Evolutionary conservation across 176 grass and related monocot species (phyloP).

Genomic region (Raddia guianensis): DNA sequence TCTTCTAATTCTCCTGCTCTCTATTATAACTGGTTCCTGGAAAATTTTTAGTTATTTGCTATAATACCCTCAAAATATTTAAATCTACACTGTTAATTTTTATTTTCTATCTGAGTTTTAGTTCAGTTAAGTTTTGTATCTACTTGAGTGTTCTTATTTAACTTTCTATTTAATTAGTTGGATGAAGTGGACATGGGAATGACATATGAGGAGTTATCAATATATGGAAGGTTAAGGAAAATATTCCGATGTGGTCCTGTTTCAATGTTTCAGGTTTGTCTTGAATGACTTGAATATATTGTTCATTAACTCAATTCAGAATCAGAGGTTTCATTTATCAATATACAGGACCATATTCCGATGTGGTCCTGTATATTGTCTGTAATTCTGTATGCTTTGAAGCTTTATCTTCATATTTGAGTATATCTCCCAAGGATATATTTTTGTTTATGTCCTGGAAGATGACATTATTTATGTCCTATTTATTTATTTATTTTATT

Average conservation of each 20-base stretch:
- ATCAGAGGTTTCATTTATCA: neutral
- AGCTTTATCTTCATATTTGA: slow-evolving; percentile 24
- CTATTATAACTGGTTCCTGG: neutral
- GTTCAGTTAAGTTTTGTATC: neutral
- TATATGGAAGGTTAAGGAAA: slow-evolving; percentile 94
- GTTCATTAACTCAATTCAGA: neutral
- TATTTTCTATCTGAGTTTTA: neutral
- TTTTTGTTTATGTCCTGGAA: slow-evolving; percentile 3
- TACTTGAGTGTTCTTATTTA: slow-evolving; percentile 26
- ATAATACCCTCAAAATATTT: neutral
- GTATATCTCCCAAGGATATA: neutral
- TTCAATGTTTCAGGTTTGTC: slow-evolving; percentile 88
- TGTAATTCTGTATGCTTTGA: neutral
- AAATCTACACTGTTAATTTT: neutral
- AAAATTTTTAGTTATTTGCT: neutral
- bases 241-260: slow-evolving; percentile 97
- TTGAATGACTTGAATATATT: slow-evolving; percentile 25
- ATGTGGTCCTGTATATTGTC: too few relatives aligned
- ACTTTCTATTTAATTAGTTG: slow-evolving; percentile 61
- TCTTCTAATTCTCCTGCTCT: neutral
- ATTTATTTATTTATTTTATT: too few relatives aligned
- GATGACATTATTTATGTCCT: neutral
- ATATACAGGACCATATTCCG: too few relatives aligned
- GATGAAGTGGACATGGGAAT: slow-evolving; percentile 99
- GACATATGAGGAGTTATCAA: slow-evolving; percentile 94